Base-by-base conservation (phyloP, 495 filamentous ascomycete genomes). In the Bacidia gigantensis region DNA sequence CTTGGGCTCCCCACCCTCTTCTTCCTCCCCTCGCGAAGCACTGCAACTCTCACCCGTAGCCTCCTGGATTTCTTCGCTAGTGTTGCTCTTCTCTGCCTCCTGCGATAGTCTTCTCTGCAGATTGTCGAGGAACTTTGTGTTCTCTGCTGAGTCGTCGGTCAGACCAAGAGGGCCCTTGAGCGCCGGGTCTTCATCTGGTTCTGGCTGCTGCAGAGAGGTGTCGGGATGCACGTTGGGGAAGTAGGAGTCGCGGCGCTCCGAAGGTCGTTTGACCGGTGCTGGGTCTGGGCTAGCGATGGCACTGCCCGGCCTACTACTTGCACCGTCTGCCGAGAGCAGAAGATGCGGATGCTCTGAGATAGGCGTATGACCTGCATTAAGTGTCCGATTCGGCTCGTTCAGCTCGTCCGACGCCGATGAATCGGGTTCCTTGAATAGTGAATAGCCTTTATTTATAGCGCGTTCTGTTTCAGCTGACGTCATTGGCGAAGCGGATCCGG, bases 291-390 rank as follows among this genome's bases (percentile, higher is more conserved):
- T 56, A 11, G 41, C 23, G 3, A n/a, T 25, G 21, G 44, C 35
- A 17, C 35, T 50, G 26, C 14, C 18, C 21, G 47, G 11, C 2
- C 26, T 49, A n/a, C 18, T 40, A 9, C 23, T 25, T 3, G 53
- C 24, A 11, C 57, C 49, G 20, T 60, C 60, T 3, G 47, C n/a
- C 20, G 41, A 42, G 26, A 44, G 25, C 11, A 35, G 26, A 12
- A 26, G 29, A 32, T 38, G 47, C 9, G 58, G 38, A n/a, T 49
- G 22, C 7, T 49, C 47, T 26, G 52, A 51, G 11, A 58, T 17
- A 3, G 60, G 60, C 17, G 60, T 62, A 35, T 62, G 57, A 12
- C 60, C 60, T 17, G 60, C 60, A 32, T 62, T 40, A 52, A 2
- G 43, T 51, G 20, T 53, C 46, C 7, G 50, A 46, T 11, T 56